phyloP scores from a whole-genome alignment of 1,284 basidiomycete species.

The Trametes pubescens region DNA sequence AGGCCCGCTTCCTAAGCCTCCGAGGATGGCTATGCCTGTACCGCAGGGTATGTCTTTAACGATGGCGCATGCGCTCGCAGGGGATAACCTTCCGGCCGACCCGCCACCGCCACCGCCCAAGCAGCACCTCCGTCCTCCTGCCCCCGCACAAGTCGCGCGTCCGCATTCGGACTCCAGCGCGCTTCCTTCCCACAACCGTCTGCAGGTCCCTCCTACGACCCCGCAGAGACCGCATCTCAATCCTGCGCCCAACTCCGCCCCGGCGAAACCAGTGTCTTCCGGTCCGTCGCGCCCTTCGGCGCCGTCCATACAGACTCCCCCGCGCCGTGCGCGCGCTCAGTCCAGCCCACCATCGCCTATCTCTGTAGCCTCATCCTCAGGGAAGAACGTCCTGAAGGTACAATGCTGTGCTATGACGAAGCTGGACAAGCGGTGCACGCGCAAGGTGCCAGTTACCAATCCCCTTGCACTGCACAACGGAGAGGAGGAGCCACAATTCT shows the following conservation, averaged over 20 bases:
- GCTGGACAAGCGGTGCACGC: slow-evolving; percentile 66
- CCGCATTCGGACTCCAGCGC: slow-evolving; percentile 32
- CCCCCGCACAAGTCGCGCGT: slow-evolving; percentile 10
- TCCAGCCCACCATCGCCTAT: slow-evolving; percentile 46
- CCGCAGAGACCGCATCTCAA: slow-evolving; percentile 40
- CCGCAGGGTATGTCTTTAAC: slow-evolving; percentile 54
- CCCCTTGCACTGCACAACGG: slow-evolving; percentile 50
- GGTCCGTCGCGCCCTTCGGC: slow-evolving; percentile 10
- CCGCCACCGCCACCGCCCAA: slow-evolving; percentile 31
- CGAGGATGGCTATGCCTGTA: slow-evolving; percentile 51
- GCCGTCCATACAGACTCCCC: slow-evolving; percentile 23
- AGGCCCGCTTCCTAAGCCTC: slow-evolving; percentile 47
- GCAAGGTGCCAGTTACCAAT: slow-evolving; percentile 61
- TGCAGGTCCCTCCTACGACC: slow-evolving; percentile 24
- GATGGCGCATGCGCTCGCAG: slow-evolving; percentile 64
- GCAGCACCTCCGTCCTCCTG: slow-evolving; percentile 16
- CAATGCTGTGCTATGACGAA: slow-evolving; percentile 74
- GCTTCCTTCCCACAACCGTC: slow-evolving; percentile 17
- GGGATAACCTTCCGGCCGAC: slow-evolving; percentile 11
- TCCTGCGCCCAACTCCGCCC: slow-evolving; percentile 28
- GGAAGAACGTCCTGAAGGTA: slow-evolving; percentile 40
- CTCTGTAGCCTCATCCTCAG: slow-evolving; percentile 34
- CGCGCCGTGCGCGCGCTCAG: slow-evolving; percentile 39
- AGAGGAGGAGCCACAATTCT: slow-evolving; percentile 60
- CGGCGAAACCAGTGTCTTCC: slow-evolving; percentile 31